Evolutionary conservation across 1,284 basidiomycete species (phyloP), one percentile per base, ranked within the genome.

Genomic region (Uromyces viciae-fabae): DNA sequence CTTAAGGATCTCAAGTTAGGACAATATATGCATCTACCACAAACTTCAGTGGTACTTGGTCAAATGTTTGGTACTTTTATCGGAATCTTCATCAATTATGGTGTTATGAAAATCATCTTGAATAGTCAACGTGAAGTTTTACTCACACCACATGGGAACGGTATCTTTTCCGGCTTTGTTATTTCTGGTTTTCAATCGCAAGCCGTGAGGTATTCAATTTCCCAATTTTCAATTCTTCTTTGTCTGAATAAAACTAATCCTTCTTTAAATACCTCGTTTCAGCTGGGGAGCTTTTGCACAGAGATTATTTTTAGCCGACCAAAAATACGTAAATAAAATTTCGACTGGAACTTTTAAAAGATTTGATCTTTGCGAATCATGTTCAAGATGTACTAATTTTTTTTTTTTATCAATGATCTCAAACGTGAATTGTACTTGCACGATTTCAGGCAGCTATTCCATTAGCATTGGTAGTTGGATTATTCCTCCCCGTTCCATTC

Each of bases 1-100:
- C 46, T 81, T 5, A 81, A 74, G 62, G 78, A 80, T 64, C 69
- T 80, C 22, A 80, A 80, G 25, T 56, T 80, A 9, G 77, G 74
- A 25, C 75, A 77, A 33, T 77, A 77, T 31, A 77, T 77, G 75
- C 75, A 77, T 52, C 28, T 77, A 7, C 66, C 75, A 15, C 75
- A 49, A 19, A 68, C 2, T 14, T 4, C 36, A 9, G 68, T 80
- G 4, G 77, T 80, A 17, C 66, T 64, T 40, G 66, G 68, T 25
- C 77, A 80, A 25, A 43, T 80, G 40, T 28, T 80, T 33, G 77
- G 77, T 7, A 80, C 77, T 7, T 11, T 81, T 0, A 49, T 81
- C 7, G 78, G 78, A 14, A 46, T 62, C 43, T 58, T 74, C 22
- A 62, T 81, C 22, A 81, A 81, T 52, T 81, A 81, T 54, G 78